Evolutionary conservation across 1,284 basidiomycete genomes (phyloP), one percentile per base, ranked within the genome.

Genomic region (Boletus sp.): DNA sequence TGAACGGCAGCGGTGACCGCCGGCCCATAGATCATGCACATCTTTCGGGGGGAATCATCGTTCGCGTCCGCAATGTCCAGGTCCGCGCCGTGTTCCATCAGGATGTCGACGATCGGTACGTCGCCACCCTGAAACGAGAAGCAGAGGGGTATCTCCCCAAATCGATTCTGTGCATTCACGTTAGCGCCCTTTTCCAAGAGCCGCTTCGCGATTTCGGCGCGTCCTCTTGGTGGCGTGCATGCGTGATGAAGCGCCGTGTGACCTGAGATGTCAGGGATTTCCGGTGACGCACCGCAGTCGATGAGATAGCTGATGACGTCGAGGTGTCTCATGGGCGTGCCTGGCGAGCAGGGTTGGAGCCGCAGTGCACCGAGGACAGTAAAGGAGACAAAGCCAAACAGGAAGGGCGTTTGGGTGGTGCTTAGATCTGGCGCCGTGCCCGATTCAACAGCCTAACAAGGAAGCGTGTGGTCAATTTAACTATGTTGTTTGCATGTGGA

Each of bases 1-100:
- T 64, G 65, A 2, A 81, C 62, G 2, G 58, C 54, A 14, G 79
- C 77, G 0, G 74, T 73, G 5, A 79, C 69, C 39, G 71, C 49
- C 2, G 80, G 69, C 2, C 80, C 77, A 33, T 61, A 69, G 1
- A 48, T 30, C 0, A 74, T 13, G 49, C 59, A 72, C 49, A 67
- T 57, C 16, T 57, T 53, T 13, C 60, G 51, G 2, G 72, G 69
- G 0, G 64, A 61, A 16, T 63, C 49, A 1, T 68, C 72, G 43
- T 81, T 76, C 8, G 69, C 76, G 40, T 81, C 78, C 9, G 61
- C 26, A 8, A 80, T 62, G 41, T 73, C 69, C 35, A 79, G 34
- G 48, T 73, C 67, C 10, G 77, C 76, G 7, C 70, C 73, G 46
- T 67, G 68, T 54, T 78, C 75, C 69, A 82, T 68, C 44, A 81